Conservation (phyloP, 208 protist species). For the Wallacemonas sp. region DNA sequence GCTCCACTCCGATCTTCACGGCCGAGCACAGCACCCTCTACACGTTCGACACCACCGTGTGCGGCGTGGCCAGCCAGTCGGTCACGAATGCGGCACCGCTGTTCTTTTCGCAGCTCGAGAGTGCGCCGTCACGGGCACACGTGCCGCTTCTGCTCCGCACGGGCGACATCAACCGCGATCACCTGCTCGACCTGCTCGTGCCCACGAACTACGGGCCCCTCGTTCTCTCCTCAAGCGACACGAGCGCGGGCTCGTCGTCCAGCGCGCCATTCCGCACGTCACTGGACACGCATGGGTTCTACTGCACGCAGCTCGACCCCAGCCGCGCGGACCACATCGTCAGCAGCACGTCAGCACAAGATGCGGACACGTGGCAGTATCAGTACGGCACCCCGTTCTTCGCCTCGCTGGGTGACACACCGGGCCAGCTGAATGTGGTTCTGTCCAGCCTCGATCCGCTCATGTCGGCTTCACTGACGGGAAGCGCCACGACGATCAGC, state of each 20-base stretch:
- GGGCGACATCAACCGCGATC: slow-evolving; percentile 66
- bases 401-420: slow-evolving; percentile 21
- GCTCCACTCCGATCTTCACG: slow-evolving; percentile 5
- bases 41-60: neutral
- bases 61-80: neutral
- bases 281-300: neutral
- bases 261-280: neutral
- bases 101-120: slow-evolving; percentile 1
- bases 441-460: slow-evolving; percentile 23
- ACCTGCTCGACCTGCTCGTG: slow-evolving; percentile 54
- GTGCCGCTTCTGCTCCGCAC: slow-evolving; percentile 50
- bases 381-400: slow-evolving; percentile 52
- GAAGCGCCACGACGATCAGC: neutral
- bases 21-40: neutral
- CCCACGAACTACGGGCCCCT: slow-evolving; percentile 65
- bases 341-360: neutral
- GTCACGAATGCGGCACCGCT: neutral
- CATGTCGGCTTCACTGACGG: neutral
- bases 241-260: neutral
- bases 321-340: neutral
- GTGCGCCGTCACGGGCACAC: neutral
- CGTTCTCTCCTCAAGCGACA: slow-evolving; percentile 31
- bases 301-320: neutral
- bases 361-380: neutral
- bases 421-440: slow-evolving; percentile 46